Evolutionary conservation across 2,329 filamentous ascomycete genomes (phyloP), one percentile per base, ranked within the genome.

Genomic region (Ustulina deusta): DNA sequence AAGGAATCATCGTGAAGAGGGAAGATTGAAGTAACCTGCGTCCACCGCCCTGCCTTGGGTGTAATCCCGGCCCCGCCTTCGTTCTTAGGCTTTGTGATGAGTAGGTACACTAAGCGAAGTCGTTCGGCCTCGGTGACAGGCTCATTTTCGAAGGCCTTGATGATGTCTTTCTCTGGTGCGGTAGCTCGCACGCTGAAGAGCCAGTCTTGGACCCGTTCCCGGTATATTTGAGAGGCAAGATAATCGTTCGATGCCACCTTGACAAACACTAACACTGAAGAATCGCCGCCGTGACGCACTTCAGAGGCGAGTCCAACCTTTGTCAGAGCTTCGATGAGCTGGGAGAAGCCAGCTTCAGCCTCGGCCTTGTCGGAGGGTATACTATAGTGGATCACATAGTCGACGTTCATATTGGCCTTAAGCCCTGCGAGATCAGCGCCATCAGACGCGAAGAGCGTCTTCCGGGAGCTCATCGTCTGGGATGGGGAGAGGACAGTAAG

Each of bases 131-230:
- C 93, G 44, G 91, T 93, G 65, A 97, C 86, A 1, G 94, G 92
- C 72, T 97, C 91, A 17, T 87, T 83, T 66, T 90, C 83, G 60
- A 97, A 87, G 15, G 90, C 87, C 66, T 88, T 84, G 55, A 86
- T 82, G 20, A 93, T 88, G 72, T 97, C 90, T 76, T 89, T 90
- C 63, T 89, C 87, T 0, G 95, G 95, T 40, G 93, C 90, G 22
- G 89, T 87, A 57, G 92, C 87, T 70, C 93, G 90, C 62, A 97
- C 91, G 60, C 94, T 94, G 78, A 96, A 91, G 38, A 98, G 88
- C 93, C 94, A 99, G 81, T 98, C 96, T 77, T 94, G 92, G 20
- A 97, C 90, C 71, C 96, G 89, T 63, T 92, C 93, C 71, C 93
- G 89, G 80, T 97, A 97, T 57, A 97, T 87, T 75, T 97, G 93